Base-by-base conservation (phyloP, 345 rosid species). In the Triadica sebifera region DNA sequence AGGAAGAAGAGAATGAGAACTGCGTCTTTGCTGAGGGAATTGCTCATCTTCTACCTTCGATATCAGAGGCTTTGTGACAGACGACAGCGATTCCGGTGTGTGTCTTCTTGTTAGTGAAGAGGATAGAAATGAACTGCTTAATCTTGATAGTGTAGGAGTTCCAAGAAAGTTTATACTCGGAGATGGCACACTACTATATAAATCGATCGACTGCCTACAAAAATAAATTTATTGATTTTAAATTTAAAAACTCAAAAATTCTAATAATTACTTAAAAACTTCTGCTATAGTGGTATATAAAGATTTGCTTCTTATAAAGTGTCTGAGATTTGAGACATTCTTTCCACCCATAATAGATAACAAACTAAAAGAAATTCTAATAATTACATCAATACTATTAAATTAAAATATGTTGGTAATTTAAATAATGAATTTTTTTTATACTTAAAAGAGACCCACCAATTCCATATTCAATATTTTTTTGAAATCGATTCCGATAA, bases 141-240 rank as follows among this genome's bases (percentile, higher is more conserved):
- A 67, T 80, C 89, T 89, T 43, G 89, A 73, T 38, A 94, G 25
- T 5, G 91, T 66, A 15, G 95, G 86, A 43, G 85, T 86, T 43
- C 89, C 94, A 57, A 95, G 77, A 74, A 95, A 84, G 3, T 87
- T 86, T 8, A 90, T 77, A 70, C 74, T 87, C 1, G 96, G 99
- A 24, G 99, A 95, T 60, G 88, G 94, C 65, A 95, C 82, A 74
- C 97, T 95, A 67, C 93, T 88, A 55, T 87, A 93, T 4, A 95
- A 73, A 76, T 95, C 98, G 49, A 93, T 93, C 3, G 99, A 93
- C 65, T 93, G 94, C 86, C 98, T 94, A 81, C 62, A 84, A 84
- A 39, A 74, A 56, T 8, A 4, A 56, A 20, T 7, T 19, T n/a
- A 1, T 56, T 20, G 34, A 29, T 29, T 29, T 29, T 29, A 29